Evolutionary conservation across 2,329 filamentous ascomycete genomes (phyloP).

Genomic region (Lachnellula arida): DNA sequence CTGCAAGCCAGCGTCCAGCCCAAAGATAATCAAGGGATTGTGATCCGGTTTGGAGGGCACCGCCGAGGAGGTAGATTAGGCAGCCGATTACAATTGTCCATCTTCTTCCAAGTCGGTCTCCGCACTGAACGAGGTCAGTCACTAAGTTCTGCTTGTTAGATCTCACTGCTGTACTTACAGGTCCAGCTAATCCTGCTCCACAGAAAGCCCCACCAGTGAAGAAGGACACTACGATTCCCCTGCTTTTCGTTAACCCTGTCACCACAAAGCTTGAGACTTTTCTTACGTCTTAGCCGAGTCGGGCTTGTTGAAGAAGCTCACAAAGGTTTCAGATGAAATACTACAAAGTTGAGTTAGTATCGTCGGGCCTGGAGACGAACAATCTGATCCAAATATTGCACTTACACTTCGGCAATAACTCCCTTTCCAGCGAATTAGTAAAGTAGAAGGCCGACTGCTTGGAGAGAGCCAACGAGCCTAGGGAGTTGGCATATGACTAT

Average conservation of each 20-base stretch:
- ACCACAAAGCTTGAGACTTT: not conserved
- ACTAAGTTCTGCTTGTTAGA: not conserved
- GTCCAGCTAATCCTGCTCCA: slow-evolving; percentile 51
- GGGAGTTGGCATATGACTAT: too few relatives aligned
- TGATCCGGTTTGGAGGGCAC: slow-evolving; percentile 68
- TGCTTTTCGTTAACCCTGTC: slow-evolving; percentile 28
- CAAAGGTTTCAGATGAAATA: slow-evolving; percentile 45
- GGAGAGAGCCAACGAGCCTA: too few relatives aligned
- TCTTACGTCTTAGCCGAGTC: slow-evolving; percentile 27
- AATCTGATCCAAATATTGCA: not conserved
- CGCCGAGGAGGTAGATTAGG: slow-evolving; percentile 67
- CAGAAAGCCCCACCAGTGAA: slow-evolving; percentile 61
- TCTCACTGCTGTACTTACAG: slow-evolving; percentile 5
- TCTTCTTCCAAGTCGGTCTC: slow-evolving; percentile 63
- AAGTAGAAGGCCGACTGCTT: too few relatives aligned
- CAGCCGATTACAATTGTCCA: slow-evolving; percentile 69
- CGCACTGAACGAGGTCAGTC: slow-evolving; percentile 29
- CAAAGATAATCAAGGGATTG: slow-evolving; percentile 56
- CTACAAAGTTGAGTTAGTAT: slow-evolving; percentile 18
- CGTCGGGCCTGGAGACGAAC: not conserved
- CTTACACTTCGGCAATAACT: slow-evolving; percentile 38
- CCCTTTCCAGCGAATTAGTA: slow-evolving; percentile 25
- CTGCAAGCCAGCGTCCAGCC: slow-evolving; percentile 64
- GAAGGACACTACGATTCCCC: slow-evolving; percentile 68
- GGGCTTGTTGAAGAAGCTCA: slow-evolving; percentile 35